Evolutionary conservation across 225 moss, liverwort and hornwort species (phyloP).

Genomic region (Lunularia cruciata): DNA sequence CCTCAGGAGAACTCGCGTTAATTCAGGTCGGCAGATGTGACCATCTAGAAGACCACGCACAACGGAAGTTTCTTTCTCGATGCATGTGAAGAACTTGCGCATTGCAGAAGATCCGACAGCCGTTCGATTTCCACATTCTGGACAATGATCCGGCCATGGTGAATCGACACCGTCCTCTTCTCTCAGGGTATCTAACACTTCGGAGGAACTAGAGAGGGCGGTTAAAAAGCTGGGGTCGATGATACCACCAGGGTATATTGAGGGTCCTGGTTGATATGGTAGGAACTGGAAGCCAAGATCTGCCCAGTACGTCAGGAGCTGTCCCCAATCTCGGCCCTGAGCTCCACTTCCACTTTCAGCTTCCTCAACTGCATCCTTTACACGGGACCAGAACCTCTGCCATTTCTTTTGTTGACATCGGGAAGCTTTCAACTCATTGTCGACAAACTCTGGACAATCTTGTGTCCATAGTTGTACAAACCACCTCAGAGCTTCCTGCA

Average conservation of each 20-base stretch:
- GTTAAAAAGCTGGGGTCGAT: conserved; percentile 79
- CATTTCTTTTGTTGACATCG: conserved; percentile 51
- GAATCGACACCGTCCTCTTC: conserved; percentile 32
- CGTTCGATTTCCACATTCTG: conserved; percentile 26
- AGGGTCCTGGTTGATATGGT: conserved; percentile 83
- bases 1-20: conserved; percentile 38
- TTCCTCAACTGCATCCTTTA: conserved; percentile 50
- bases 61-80: conserved; percentile 43
- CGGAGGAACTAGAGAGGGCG: conserved; percentile 44
- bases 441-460: conserved; percentile 42
- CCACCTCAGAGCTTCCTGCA: conserved; percentile 85
- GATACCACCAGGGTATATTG: conserved; percentile 69
- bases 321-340: conserved; percentile 73
- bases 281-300: conserved; percentile 83
- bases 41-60: conserved; percentile 50
- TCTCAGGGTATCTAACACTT: conserved; percentile 19
- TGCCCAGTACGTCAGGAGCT: conserved; percentile 76
- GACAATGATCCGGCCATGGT: conserved; percentile 33
- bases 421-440: conserved; percentile 37
- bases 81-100: conserved; percentile 61
- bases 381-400: conserved; percentile 60
- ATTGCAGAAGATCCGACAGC: conserved; percentile 36
- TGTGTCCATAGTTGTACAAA: conserved; percentile 72
- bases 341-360: conserved; percentile 53
- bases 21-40: conserved; percentile 52